These are phyloP conservation scores for Kodamaea anthophila DNA, from an alignment of 1,139 yeast genomes.

Conservation along the genomic window DNA sequence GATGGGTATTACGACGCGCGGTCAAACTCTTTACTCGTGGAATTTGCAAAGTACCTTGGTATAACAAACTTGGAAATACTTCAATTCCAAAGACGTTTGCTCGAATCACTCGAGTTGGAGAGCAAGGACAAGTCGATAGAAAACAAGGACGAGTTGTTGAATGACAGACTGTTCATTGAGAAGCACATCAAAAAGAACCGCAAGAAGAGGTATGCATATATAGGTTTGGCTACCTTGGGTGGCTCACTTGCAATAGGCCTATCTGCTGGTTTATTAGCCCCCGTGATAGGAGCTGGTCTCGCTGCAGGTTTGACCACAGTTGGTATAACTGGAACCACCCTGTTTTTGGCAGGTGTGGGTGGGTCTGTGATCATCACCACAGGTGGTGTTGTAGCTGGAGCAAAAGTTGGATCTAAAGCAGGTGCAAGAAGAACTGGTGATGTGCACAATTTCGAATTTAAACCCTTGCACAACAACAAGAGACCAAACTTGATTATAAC, in stretches of 20 bases:
- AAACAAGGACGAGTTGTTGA: constrained; percentile 65
- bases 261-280: constrained; percentile 93
- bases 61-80: constrained; percentile 60
- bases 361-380: constrained; percentile 94
- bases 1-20: constrained; percentile 89
- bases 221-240: constrained; percentile 95
- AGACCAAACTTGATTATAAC: constrained; percentile 85
- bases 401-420: constrained; percentile 78
- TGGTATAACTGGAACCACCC: constrained; percentile 87
- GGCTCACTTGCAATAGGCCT: constrained; percentile 92
- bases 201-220: constrained; percentile 70
- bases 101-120: constrained; percentile 85
- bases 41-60: constrained; percentile 58
- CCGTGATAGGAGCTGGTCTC: constrained; percentile 96
- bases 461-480: constrained; percentile 87
- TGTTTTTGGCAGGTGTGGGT: constrained; percentile 93
- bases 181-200: constrained; percentile 60
- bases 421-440: constrained; percentile 86
- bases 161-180: constrained; percentile 66
- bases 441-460: constrained; percentile 87
- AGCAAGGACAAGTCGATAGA: constrained; percentile 49
- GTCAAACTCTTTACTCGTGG: constrained; percentile 67
- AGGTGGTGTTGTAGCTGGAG: constrained; percentile 88
- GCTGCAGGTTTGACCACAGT: constrained; percentile 96
- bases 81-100: constrained; percentile 86